A percentile compares a stretch with the other conserved stretches of the same genome.
Evolutionary conservation across 192 early-diverging fungal genomes (phyloP).

Genomic region (Linnemannia exigua): DNA sequence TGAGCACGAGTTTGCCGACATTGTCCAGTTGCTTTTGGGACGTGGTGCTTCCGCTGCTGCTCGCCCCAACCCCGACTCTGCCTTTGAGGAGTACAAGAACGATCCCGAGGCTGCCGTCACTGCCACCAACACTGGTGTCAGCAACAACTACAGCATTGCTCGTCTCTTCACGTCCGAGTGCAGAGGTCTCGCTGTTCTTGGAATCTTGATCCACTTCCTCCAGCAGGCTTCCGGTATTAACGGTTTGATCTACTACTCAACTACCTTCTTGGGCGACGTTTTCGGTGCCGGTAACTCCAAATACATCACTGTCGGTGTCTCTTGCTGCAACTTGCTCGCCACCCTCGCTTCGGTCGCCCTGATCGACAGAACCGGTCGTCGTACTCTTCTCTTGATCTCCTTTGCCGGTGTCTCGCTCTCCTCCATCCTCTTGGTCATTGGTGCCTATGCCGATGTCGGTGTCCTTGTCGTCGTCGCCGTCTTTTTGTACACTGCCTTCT

Average conservation of each 20-base stretch:
- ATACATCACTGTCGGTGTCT: conserved; percentile 72
- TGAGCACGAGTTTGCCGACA: conserved; percentile 74
- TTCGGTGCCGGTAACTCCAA: conserved; percentile 69
- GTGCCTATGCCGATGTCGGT: conserved; percentile 66
- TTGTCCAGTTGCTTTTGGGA: conserved; percentile 66
- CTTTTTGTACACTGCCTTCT: conserved; percentile 82
- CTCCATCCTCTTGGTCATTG: conserved; percentile 75
- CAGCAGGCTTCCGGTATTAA: conserved; percentile 93
- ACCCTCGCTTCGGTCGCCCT: conserved; percentile 71
- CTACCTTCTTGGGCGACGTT: conserved; percentile 80
- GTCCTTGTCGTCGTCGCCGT: conserved; percentile 74
- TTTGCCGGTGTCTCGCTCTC: conserved; percentile 72
- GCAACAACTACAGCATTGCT: conserved; percentile 61
- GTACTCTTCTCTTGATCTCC: conserved; percentile 73
- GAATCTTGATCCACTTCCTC: conserved; percentile 75
- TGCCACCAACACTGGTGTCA: conserved; percentile 36
- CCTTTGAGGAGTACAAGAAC: conserved; percentile 36
- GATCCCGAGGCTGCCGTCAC: conserved; percentile 56
- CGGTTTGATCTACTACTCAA: conserved; percentile 89
- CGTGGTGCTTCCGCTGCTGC: conserved; percentile 29
- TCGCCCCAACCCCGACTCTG: conserved; percentile 31
- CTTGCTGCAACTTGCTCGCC: conserved; percentile 70
- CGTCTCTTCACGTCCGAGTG: conserved; percentile 72
- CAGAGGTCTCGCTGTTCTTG: conserved; percentile 72
- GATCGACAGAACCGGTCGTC: conserved; percentile 78